Percentiles rank a stretch among this genome's conserved stretches.
Conservation (phyloP, 352 stramenopile genomes). For the Pythium chondricola region DNA sequence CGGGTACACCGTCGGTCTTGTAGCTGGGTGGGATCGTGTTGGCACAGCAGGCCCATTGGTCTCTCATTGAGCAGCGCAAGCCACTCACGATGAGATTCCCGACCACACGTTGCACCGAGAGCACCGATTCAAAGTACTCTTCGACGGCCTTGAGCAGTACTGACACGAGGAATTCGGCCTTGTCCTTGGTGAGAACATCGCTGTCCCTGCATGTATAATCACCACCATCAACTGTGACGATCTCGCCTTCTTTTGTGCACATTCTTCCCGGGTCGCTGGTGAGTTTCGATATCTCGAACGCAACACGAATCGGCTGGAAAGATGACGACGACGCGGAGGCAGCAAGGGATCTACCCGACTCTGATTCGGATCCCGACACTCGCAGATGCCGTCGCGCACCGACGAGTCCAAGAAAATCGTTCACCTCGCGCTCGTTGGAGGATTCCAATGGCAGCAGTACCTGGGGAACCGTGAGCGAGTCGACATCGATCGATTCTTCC, state of each 20-base stretch:
- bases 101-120: slow-evolving; percentile 62
- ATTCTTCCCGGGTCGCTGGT: slow-evolving; percentile 59
- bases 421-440: slow-evolving; percentile 11
- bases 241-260: slow-evolving; percentile 41
- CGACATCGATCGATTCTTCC: slow-evolving; percentile 29
- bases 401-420: slow-evolving; percentile 38
- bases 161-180: slow-evolving; percentile 60
- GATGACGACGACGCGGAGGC: slow-evolving; percentile 13
- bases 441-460: slow-evolving; percentile 16
- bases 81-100: slow-evolving; percentile 62
- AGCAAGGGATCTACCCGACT: slow-evolving; percentile 23
- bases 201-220: slow-evolving; percentile 40
- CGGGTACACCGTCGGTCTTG: slow-evolving; percentile 38
- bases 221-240: slow-evolving; percentile 40
- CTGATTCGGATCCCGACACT: background rate
- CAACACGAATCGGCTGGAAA: slow-evolving; percentile 71
- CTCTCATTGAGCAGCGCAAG: slow-evolving; percentile 30
- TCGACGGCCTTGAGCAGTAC: slow-evolving; percentile 62
- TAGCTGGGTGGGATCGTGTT: slow-evolving; percentile 41
- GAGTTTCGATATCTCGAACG: slow-evolving; percentile 73
- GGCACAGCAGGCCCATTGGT: slow-evolving; percentile 64
- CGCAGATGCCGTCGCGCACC: slow-evolving; percentile 18
- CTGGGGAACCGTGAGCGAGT: slow-evolving; percentile 31
- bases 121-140: slow-evolving; percentile 45
- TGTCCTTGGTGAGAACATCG: slow-evolving; percentile 59